Evolutionary conservation across 805 yeast species (phyloP), one percentile per base, ranked within the genome.

Genomic region (Blastobotrys chiropterorum): DNA sequence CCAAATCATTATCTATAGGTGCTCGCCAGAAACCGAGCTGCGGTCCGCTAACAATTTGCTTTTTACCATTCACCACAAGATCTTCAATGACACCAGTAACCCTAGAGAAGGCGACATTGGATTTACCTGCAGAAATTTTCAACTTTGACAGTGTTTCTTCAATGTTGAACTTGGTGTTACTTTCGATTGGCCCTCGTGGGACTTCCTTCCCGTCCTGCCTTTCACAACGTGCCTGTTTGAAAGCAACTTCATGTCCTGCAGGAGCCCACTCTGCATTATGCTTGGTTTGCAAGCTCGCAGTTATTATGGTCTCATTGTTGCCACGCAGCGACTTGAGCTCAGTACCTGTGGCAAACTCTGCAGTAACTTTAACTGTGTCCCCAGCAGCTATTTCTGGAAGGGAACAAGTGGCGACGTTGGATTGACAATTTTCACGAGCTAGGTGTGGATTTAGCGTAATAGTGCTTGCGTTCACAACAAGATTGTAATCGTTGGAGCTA

Each of bases 1-100:
- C 46, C 4, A 13, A 8, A 48, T 69, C 71, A 51, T 69, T 69
- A 45, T 59, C 62, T 19, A 62, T 59, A 6, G 69, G 68, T 2
- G 66, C 59, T 51, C 73, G 56, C 68, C 67, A 68, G 51, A 67
- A 67, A 26, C 34, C 34, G 5, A 26, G 34, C 11, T 26, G 5
- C 5, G 34, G 34, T 6, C 34, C 34, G 8, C 34, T 26, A 11
- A 26, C 5, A 6, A 26, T 11, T 11, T 26, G 34, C 11, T 26
- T 26, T 11, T 5, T 26, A 11, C 11, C 11, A 11, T 26, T 26
- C 5, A 26, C 34, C 8, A 11, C 11, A 26, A 26, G 34, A 26
- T 11, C 11, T 5, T 26, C 11, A 26, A 26, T 5, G 11, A 11
- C 34, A 26, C 34, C 34, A 5, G 34, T 26, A 11, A 26, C 11